Percentiles rank a stretch among this genome's conserved stretches.
Evolutionary conservation across 2,329 filamentous ascomycete species (phyloP).

Genomic region (Cytospora mali): DNA sequence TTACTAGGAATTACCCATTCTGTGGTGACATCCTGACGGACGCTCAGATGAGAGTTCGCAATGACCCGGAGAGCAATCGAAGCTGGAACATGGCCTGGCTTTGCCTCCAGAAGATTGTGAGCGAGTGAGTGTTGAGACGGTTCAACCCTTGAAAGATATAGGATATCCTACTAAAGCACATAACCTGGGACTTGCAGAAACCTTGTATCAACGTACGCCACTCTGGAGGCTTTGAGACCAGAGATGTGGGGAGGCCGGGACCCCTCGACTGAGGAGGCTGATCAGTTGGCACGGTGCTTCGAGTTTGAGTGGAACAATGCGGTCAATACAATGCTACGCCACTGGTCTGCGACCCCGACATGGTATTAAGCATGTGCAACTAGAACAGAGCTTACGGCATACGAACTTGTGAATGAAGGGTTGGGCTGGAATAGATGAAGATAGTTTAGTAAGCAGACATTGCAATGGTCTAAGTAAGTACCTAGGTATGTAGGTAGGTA

Average conservation of each 20-base stretch:
- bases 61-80: constrained; percentile 65
- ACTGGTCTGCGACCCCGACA: constrained; percentile 66
- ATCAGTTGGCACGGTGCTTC: constrained; percentile 64
- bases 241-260: constrained; percentile 70
- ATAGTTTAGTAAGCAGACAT: background rate
- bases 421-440: no score
- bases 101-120: constrained; percentile 65
- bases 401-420: no score
- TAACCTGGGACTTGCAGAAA: no score
- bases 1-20: constrained; percentile 70
- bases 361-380: constrained; percentile 45
- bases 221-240: constrained; percentile 60
- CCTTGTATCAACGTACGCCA: constrained; percentile 63
- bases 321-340: constrained; percentile 65
- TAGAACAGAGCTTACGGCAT: no score
- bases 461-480: no score
- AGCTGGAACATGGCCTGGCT: constrained; percentile 81
- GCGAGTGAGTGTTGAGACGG: constrained; percentile 56
- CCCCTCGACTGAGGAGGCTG: constrained; percentile 58
- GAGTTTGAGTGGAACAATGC: constrained; percentile 68
- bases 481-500: no score
- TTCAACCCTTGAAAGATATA: no score
- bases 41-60: constrained; percentile 64
- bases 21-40: constrained; percentile 66
- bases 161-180: no score